Percentiles rank a stretch among this genome's conserved stretches.
Evolutionary conservation across 192 early-diverging fungal genomes (phyloP).

Genomic region (Backusella tarrabulga): DNA sequence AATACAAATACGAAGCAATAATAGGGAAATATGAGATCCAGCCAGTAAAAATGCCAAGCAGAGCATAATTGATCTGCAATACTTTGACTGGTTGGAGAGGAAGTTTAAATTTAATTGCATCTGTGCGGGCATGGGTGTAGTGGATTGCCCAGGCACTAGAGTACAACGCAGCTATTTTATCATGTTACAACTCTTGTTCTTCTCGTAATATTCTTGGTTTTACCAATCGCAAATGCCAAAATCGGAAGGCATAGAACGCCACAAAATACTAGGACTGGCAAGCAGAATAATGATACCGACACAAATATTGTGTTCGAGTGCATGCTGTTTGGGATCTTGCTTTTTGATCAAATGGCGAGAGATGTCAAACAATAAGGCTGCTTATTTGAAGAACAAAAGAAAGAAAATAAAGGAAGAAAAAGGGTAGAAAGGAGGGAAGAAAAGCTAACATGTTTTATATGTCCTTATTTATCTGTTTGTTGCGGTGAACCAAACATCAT

Average conservation of each 20-base stretch:
- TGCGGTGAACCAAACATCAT: not conserved
- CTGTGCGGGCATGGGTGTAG: conserved; percentile 31
- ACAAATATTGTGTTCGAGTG: conserved; percentile 28
- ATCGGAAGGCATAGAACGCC: conserved; percentile 30
- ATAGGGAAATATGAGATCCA: conserved; percentile 30
- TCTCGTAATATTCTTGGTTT: not conserved
- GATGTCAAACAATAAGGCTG: not conserved
- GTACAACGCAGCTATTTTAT: conserved; percentile 26
- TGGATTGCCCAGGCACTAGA: conserved; percentile 32
- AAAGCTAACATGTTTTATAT: conserved; percentile 3
- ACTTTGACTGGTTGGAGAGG: conserved; percentile 38
- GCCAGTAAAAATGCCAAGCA: conserved; percentile 17
- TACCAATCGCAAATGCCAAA: conserved; percentile 31
- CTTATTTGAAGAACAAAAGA: not conserved
- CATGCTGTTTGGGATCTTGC: conserved; percentile 7
- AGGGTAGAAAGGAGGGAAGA: not conserved
- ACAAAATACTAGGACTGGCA: conserved; percentile 33
- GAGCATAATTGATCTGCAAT: conserved; percentile 37
- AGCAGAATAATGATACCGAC: conserved; percentile 34
- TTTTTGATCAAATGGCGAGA: not conserved
- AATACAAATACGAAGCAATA: conserved; percentile 30
- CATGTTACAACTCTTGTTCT: not conserved
- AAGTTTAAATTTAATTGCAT: conserved; percentile 30
- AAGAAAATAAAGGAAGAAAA: conserved; percentile 1
- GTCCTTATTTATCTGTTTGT: not conserved